phyloP scores from a whole-genome alignment of 352 stramenopile genomes.

The Phytophthora constricta region DNA sequence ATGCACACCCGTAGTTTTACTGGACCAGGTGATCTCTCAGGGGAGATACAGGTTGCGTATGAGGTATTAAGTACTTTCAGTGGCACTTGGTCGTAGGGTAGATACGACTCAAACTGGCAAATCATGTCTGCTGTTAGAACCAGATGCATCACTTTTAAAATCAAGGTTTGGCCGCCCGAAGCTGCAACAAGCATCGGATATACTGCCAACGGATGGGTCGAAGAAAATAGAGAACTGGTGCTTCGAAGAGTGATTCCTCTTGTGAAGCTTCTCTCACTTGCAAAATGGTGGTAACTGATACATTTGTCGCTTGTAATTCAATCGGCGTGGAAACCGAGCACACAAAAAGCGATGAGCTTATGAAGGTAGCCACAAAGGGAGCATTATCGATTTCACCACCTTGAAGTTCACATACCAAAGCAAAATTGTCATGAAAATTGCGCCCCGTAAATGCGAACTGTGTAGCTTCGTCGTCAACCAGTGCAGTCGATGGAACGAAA shows the following conservation, averaged over 20 bases:
- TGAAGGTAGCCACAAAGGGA: background rate
- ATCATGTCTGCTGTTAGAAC: slow-evolving; percentile 7
- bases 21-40: slow-evolving; percentile 32
- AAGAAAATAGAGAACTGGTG: slow-evolving; percentile 33
- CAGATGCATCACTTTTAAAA: slow-evolving; percentile 21
- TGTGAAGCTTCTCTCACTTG: slow-evolving; percentile 39
- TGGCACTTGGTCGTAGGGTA: slow-evolving; percentile 22
- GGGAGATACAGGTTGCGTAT: slow-evolving; percentile 36
- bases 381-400: background rate
- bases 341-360: slow-evolving; percentile 5
- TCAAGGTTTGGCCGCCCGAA: slow-evolving; percentile 23
- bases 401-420: slow-evolving; percentile 35
- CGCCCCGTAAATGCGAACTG: slow-evolving; percentile 31
- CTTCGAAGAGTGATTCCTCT: slow-evolving; percentile 25
- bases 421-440: slow-evolving; percentile 28
- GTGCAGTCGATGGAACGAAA: slow-evolving; percentile 19
- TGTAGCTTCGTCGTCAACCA: slow-evolving; percentile 21
- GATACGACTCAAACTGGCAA: slow-evolving; percentile 33
- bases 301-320: slow-evolving; percentile 11
- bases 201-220: slow-evolving; percentile 12
- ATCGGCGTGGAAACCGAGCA: slow-evolving; percentile 24
- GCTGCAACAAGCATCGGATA: slow-evolving; percentile 15
- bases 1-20: slow-evolving; percentile 46
- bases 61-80: slow-evolving; percentile 41
- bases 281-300: slow-evolving; percentile 21